A percentile compares a stretch with the other conserved stretches of the same genome.
These are phyloP conservation scores for Hypoxylon rickii DNA, from an alignment of 495 filamentous ascomycete genomes.

Conservation along the genomic window DNA sequence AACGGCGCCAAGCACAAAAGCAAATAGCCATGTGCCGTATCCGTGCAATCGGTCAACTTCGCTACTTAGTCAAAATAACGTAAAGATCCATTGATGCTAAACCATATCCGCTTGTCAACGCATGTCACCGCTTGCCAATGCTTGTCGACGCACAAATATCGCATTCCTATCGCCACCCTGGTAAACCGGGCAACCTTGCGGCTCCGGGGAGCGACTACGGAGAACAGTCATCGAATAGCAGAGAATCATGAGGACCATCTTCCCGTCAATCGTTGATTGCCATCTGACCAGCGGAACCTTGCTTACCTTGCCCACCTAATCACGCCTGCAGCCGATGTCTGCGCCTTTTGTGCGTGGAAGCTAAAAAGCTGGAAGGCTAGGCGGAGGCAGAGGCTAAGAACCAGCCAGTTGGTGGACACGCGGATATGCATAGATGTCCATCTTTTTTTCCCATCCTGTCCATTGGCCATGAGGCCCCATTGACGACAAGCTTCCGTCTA, in stretches of 20 bases:
- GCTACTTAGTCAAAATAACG: too few relatives aligned
- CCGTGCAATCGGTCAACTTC: too few relatives aligned
- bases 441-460: too few relatives aligned
- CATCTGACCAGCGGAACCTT: slow-evolving; percentile 17
- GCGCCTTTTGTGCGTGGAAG: slow-evolving; percentile 33
- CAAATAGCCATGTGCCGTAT: too few relatives aligned
- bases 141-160: slow-evolving; percentile 25
- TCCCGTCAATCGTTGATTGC: neutral
- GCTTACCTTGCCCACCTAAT: too few relatives aligned
- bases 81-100: neutral
- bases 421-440: neutral
- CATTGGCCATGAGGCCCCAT: slow-evolving; percentile 1
- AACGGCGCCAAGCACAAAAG: too few relatives aligned
- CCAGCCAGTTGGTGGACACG: neutral
- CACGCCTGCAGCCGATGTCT: slow-evolving; percentile 11
- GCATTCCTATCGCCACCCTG: slow-evolving; percentile 15
- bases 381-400: neutral
- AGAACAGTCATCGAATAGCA: slow-evolving; percentile 17
- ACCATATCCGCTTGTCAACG: neutral
- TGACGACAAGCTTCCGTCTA: slow-evolving; percentile 5
- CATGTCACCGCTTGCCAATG: too few relatives aligned
- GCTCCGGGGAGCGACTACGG: slow-evolving; percentile 3
- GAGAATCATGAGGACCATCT: slow-evolving; percentile 7
- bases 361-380: slow-evolving; percentile 2
- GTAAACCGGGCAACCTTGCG: neutral